A percentile compares a stretch with the other conserved stretches of the same genome.
Evolutionary conservation across 140 eudicot species (phyloP).

Genomic region (Oenanthe javanica): DNA sequence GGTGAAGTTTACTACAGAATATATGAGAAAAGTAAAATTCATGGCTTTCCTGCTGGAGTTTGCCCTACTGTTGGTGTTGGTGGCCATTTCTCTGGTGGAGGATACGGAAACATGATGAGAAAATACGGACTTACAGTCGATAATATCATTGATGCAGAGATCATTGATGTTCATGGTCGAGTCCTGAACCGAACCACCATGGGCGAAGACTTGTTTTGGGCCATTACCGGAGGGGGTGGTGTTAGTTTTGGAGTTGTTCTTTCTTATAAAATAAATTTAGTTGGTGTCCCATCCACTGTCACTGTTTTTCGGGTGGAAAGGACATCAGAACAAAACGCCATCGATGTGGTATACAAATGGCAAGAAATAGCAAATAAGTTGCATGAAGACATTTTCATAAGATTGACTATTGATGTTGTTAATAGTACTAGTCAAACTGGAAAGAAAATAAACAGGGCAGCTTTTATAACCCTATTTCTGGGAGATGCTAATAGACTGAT

Average conservation of each 20-base stretch:
- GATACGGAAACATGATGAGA: constrained; percentile 15
- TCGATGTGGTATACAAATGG: constrained; percentile 2
- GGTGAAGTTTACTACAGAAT: constrained; percentile 15
- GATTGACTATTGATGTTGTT: constrained; percentile 11
- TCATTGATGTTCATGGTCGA: constrained; percentile 10
- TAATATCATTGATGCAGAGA: constrained; percentile 12
- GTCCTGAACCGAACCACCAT: constrained; percentile 1
- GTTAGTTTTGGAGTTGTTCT: constrained; percentile 16
- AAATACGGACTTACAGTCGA: constrained; percentile 10
- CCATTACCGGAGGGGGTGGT: constrained; percentile 18
- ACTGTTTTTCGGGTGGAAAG: constrained; percentile 11
- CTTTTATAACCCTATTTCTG: constrained; percentile 24
- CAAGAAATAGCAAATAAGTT: constrained; percentile 7
- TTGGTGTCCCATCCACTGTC: constrained; percentile 10
- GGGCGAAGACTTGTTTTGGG: constrained; percentile 20
- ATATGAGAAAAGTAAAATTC: constrained; percentile 3
- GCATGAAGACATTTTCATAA: constrained; percentile 5
- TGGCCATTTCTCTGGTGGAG: constrained; percentile 11
- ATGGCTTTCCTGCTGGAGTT: constrained; percentile 15
- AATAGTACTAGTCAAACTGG: constrained; percentile 4
- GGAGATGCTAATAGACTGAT: constrained; percentile 25
- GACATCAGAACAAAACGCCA: constrained; percentile 11
- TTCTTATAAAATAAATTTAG: constrained; percentile 7
- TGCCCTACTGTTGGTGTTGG: constrained; percentile 20
- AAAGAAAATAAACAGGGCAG: constrained; percentile 12